Conservation (phyloP, 257 asterid genomes). For the Solanum microdontum region DNA sequence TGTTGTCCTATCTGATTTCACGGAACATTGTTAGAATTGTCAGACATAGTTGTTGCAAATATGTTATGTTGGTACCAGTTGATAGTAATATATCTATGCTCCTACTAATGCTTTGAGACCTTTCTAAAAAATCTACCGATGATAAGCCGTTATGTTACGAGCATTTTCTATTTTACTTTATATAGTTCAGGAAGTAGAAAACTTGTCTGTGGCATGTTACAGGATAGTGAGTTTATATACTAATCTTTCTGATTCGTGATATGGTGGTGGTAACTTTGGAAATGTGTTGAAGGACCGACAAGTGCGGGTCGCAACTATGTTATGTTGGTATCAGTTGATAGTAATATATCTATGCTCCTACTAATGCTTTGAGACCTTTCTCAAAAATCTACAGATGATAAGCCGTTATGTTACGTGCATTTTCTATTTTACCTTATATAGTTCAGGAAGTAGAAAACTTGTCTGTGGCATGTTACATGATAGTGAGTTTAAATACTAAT, state of each 20-base stretch:
- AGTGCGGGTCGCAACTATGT: neutral
- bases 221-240: neutral
- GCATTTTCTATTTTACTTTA: neutral
- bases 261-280: neutral
- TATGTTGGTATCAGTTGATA: neutral
- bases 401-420: neutral
- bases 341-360: neutral
- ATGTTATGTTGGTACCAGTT: neutral
- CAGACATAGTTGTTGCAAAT: neutral
- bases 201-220: neutral
- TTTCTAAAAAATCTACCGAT: neutral
- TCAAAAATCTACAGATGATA: neutral
- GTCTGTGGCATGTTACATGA: neutral
- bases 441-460: neutral
- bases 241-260: neutral
- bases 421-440: neutral
- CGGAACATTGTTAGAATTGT: neutral
- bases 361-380: neutral
- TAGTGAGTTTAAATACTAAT: neutral
- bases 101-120: neutral
- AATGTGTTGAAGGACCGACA: neutral
- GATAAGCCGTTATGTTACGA: neutral
- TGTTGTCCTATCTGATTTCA: neutral
- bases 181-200: neutral
- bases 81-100: neutral